Evolutionary conservation across 306 rosid genomes (phyloP).

Genomic region (Cicer yamashitae): DNA sequence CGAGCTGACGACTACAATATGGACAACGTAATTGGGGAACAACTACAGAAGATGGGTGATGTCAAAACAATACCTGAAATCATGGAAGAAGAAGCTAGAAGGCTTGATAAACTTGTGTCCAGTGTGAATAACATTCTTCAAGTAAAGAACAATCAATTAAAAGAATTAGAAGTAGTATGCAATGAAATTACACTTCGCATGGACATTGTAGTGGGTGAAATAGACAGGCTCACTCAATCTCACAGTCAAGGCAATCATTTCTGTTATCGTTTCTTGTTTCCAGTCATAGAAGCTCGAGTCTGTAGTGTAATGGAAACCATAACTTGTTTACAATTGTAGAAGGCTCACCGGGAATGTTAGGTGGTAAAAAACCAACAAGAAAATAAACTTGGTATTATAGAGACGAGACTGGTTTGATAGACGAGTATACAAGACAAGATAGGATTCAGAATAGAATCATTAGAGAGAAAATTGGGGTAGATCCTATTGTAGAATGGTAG

Average conservation of each 20-base stretch:
- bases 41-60: slow-evolving; percentile 71
- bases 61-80: slow-evolving; percentile 70
- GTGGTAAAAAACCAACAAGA: neutral
- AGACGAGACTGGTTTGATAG: neutral
- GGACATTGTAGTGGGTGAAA: slow-evolving; percentile 57
- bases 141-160: slow-evolving; percentile 63
- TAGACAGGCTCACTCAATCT: slow-evolving; percentile 66
- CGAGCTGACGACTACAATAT: slow-evolving; percentile 73
- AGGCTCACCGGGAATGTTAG: neutral
- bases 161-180: slow-evolving; percentile 71
- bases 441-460: neutral
- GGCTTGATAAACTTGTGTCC: slow-evolving; percentile 68
- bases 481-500: neutral
- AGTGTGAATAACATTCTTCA: slow-evolving; percentile 70
- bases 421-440: neutral
- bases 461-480: neutral
- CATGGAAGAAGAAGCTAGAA: slow-evolving; percentile 81
- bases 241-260: slow-evolving; percentile 58
- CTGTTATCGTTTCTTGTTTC: slow-evolving; percentile 30
- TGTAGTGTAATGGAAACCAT: neutral
- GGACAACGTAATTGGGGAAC: slow-evolving; percentile 70
- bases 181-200: slow-evolving; percentile 62
- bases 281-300: slow-evolving; percentile 21
- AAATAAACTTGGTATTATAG: too few species aligned
- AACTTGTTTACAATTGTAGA: slow-evolving; percentile 17